phyloP scores from a whole-genome alignment of 23 red algal genomes.

The Cyanidium caldarium region DNA sequence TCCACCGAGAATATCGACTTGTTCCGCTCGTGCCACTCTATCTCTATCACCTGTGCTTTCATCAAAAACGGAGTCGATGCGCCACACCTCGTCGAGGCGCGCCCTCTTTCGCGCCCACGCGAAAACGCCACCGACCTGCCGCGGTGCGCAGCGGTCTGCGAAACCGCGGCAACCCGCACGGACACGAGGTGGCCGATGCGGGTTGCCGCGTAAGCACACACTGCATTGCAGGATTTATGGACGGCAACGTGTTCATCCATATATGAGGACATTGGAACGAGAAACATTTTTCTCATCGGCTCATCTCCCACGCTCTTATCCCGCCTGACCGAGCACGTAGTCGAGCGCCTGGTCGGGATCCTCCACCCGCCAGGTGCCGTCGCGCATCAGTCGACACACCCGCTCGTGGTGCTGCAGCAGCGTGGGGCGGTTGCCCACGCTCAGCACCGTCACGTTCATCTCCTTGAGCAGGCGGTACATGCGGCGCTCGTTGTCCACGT shows the following conservation, averaged over 20 bases:
- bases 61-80: background rate
- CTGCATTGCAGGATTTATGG: too few relatives aligned
- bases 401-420: conserved; percentile 49
- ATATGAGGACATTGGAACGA: too few relatives aligned
- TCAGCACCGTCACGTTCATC: conserved; percentile 44
- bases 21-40: conserved; percentile 2
- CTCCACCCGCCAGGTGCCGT: background rate
- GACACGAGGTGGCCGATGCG: too few relatives aligned
- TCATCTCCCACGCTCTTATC: too few relatives aligned
- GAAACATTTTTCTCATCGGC: too few relatives aligned
- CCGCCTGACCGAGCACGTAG: background rate
- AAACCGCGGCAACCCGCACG: too few relatives aligned
- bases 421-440: conserved; percentile 80
- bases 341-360: background rate
- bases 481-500: conserved; percentile 62
- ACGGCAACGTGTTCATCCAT: too few relatives aligned
- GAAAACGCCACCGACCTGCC: background rate
- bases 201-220: too few relatives aligned
- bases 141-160: background rate
- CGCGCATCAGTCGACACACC: background rate
- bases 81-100: background rate
- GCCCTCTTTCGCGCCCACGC: background rate
- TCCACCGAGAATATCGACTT: background rate
- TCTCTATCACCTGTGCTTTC: background rate
- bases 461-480: conserved; percentile 57